A percentile compares a stretch with the other conserved stretches of the same genome.
phyloP scores from a whole-genome alignment of 148 eudicot genomes.

The Gaultheria prostrata region DNA sequence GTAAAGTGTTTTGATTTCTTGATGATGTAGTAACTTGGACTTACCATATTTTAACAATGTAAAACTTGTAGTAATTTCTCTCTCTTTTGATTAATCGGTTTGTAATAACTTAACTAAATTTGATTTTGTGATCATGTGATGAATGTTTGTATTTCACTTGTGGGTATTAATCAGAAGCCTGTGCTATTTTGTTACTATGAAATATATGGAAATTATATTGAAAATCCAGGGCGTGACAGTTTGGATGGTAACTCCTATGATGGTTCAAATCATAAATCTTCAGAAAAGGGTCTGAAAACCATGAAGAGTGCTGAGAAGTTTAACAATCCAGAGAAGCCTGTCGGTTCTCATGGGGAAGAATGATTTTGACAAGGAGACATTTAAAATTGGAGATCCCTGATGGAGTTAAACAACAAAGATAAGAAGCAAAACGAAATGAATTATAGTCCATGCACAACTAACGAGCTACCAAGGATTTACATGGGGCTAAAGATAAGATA shows the following conservation, averaged over 20 bases:
- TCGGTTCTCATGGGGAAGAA: constrained; percentile 6
- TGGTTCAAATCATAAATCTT: constrained; percentile 10
- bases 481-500: neutral
- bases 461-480: constrained; percentile 2
- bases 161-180: no score
- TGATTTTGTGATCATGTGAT: no score
- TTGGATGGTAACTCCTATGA: neutral
- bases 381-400: constrained; percentile 19
- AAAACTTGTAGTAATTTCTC: no score
- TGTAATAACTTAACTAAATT: no score
- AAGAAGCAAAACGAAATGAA: neutral
- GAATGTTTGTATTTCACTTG: no score
- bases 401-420: neutral
- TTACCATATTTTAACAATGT: no score
- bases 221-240: neutral
- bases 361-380: constrained; percentile 4
- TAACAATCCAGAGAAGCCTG: constrained; percentile 14
- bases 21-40: no score
- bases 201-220: no score
- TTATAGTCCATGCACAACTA: neutral
- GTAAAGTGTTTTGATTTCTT: no score
- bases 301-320: constrained; percentile 8
- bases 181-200: no score
- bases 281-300: constrained; percentile 3
- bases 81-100: no score